Evolutionary conservation across 768 basidiomycete species (phyloP), one percentile per base, ranked within the genome.

Genomic region (Chalciporus sphaerocephalus): DNA sequence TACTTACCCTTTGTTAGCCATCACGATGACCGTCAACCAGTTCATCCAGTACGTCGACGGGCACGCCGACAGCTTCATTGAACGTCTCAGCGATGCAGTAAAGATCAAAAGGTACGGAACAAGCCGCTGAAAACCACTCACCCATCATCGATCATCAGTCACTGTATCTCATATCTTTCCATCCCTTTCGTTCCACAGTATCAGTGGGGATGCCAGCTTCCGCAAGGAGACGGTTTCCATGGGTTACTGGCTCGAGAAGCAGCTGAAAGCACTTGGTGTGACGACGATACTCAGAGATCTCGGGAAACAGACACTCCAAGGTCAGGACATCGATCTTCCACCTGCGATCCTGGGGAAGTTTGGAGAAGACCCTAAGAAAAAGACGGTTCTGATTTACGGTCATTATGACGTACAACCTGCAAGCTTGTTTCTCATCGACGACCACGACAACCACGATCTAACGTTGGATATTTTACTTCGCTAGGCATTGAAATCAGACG

Each of bases 381-480:
- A 89, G 78, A 98, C 93, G 0, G 81, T 97, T 25, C 76, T 95
- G 22, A 69, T 97, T 24, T 97, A 97, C 61, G 94, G 92, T 2
- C 94, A 97, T 65, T 95, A 91, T 59, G 93, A 96, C 60, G 94
- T 96, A 6, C 94, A 96, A 58, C 93, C 94, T 8, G 88, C 89
- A 48, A 40, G 80, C 35, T 5, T 6, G 15, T n/a, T 39, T 9
- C n/a, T 25, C 23, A 22, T 37, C 30, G 18, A 37, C 15, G 23
- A 39, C 10, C 5, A 28, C 17, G n/a, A n/a, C 17, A 18, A 7
- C 7, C 3, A 5, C 13, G 15, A 15, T 3, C 15, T 16, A 12
- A 40, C 18, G 12, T 12, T 28, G 32, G n/a, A 42, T 42, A 2
- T 5, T 6, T 42, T 33, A 18, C 13, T 12, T 10, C 13, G n/a